Conservation (phyloP, 306 rosid genomes). For the Canavalia ensiformis region DNA sequence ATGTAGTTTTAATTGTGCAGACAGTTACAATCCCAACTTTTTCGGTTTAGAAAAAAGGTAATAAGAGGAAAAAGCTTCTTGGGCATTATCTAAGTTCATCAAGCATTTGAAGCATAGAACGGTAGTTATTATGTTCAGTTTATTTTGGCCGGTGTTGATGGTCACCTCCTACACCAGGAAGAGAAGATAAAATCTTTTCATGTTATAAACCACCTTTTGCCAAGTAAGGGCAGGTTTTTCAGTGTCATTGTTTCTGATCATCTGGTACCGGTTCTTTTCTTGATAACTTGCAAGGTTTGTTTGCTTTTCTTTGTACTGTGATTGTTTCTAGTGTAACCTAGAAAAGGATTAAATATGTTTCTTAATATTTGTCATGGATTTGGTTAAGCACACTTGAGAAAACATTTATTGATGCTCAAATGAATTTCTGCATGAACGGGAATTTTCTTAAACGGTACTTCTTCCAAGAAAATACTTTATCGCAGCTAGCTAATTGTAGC, state of each 20-base stretch:
- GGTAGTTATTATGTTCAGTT: neutral
- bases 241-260: neutral
- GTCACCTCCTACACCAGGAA: too few species aligned
- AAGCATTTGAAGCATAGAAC: neutral
- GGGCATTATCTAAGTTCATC: neutral
- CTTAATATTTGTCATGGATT: neutral
- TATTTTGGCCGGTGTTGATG: too few species aligned
- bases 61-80: neutral
- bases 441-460: neutral
- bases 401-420: neutral
- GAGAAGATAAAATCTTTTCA: too few species aligned
- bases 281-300: neutral
- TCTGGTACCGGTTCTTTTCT: neutral
- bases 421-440: conserved; percentile 13
- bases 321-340: neutral
- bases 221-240: neutral
- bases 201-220: neutral
- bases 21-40: neutral
- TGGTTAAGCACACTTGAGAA: neutral
- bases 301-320: neutral
- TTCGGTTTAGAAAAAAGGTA: neutral
- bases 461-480: neutral
- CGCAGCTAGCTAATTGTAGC: neutral
- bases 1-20: neutral
- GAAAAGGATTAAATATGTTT: neutral